Evolutionary conservation across 2,329 filamentous ascomycete species (phyloP), one percentile per base, ranked within the genome.

Genomic region (Daldinia sp.): DNA sequence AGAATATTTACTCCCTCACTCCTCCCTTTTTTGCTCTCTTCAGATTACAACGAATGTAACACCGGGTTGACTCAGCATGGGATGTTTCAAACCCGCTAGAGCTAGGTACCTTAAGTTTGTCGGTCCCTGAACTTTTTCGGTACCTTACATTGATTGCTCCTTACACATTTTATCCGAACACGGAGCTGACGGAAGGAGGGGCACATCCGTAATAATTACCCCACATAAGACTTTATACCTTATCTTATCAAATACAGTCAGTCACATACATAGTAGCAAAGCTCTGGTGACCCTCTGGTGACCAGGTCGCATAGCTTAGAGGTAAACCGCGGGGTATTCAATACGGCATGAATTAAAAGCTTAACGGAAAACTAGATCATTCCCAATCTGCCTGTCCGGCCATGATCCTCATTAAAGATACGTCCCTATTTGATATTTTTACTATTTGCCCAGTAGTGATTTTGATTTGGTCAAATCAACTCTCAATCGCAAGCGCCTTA

Each of bases 401-500:
- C 23, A 23, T 46, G n/a, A 20, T 42, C n/a, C 41, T 42, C 41
- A 18, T 18, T 20, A 44, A 4, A 4, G 20, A 23, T 23, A 2
- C 20, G n/a, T 44, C 10, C 5, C 1, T 9, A 44, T 44, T 42
- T 44, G 3, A 44, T 20, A 4, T 20, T 42, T n/a, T 39, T 39
- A 13, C 35, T 42, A 42, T 50, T n/a, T 28, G 10, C 46, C 6
- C 26, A 5, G 10, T 6, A 13, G 30, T 20, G 9, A 54, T 23
- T 23, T 30, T 37, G 10, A 54, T 37, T 28, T 18, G 4, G 57
- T 28, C 4, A 4, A 4, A 12, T 65, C 65, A 92, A 75, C 86
- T 89, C 85, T 97, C 94, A 70, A 97, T 85, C 28, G 91, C 88
- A 81, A 93, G 82, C 10, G 91, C 92, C 85, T 93, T 95, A 63